phyloP scores from a whole-genome alignment of 148 eudicot genomes.

The Chenopodium quinoa region DNA sequence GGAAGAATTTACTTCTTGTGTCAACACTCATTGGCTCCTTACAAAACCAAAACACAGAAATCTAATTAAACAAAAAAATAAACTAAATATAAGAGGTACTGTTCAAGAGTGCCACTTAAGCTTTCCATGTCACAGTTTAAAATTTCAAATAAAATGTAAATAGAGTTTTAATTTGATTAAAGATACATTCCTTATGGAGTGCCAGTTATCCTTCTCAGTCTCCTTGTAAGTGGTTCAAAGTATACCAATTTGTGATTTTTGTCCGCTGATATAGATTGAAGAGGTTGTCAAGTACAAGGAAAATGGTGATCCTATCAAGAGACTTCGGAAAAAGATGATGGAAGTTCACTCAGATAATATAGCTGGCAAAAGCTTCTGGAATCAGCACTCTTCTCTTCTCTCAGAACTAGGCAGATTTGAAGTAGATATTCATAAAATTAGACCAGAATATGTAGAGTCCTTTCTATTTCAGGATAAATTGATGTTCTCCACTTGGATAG shows the following conservation, averaged over 20 bases:
- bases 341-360: conserved; percentile 56
- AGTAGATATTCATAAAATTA: conserved; percentile 50
- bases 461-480: conserved; percentile 57
- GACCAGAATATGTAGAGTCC: conserved; percentile 59
- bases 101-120: no score
- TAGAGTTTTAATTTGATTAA: neutral
- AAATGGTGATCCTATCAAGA: conserved; percentile 58
- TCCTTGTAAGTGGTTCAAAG: neutral
- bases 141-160: no score
- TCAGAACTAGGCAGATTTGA: conserved; percentile 61
- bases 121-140: no score
- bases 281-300: conserved; percentile 55
- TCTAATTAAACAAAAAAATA: no score
- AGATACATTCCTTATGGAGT: neutral
- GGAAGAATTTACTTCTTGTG: no score
- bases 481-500: conserved; percentile 83
- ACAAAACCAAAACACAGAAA: no score
- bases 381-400: conserved; percentile 47
- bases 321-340: conserved; percentile 51
- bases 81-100: no score
- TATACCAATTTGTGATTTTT: neutral
- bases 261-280: conserved; percentile 44
- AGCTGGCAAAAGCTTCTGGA: conserved; percentile 75
- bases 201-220: neutral
- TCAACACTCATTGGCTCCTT: no score